A percentile compares a stretch with the other conserved stretches of the same genome.
Evolutionary conservation across 108 stramenopile species (phyloP).

Genomic region (Craspedostauros australis): DNA sequence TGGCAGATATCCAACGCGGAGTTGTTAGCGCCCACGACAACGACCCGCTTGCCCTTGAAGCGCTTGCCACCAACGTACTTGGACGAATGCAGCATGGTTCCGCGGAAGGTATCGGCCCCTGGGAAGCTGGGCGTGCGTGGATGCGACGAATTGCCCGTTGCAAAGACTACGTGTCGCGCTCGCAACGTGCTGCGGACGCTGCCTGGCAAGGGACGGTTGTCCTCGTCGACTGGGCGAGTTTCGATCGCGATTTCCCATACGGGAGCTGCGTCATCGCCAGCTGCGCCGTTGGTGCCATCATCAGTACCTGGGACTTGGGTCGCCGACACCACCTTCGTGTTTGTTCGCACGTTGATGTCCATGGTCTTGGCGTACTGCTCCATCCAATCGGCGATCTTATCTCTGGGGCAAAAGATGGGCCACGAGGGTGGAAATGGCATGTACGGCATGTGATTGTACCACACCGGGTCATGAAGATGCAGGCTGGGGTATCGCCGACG

Average conservation of each 20-base stretch:
- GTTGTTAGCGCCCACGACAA: conserved; percentile 80
- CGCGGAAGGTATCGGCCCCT: conserved; percentile 8
- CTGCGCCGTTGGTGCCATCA: too few relatives aligned
- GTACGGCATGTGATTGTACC: conserved; percentile 25
- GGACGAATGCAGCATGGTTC: conserved; percentile 15
- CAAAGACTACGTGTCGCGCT: conserved; percentile 22
- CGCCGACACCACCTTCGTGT: background rate
- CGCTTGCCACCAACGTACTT: conserved; percentile 2
- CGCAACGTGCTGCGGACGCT: too few relatives aligned
- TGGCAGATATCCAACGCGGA: conserved; percentile 62
- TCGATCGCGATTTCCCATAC: too few relatives aligned
- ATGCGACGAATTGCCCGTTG: conserved; percentile 18
- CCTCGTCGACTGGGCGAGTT: too few relatives aligned
- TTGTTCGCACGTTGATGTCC: conserved; percentile 19
- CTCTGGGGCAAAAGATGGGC: conserved; percentile 17
- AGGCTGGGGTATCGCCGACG: conserved; percentile 18
- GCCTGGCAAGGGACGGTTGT: too few relatives aligned
- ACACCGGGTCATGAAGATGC: conserved; percentile 15
- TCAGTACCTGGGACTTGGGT: too few relatives aligned
- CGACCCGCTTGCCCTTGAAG: conserved; percentile 29
- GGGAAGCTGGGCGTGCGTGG: conserved; percentile 14
- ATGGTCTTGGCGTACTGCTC: conserved; percentile 11
- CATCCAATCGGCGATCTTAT: conserved; percentile 19
- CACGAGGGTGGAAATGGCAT: conserved; percentile 15
- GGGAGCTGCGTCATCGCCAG: too few relatives aligned